Evolutionary conservation across 2,329 filamentous ascomycete species (phyloP).

Genomic region (Rhynchosporium agropyri): DNA sequence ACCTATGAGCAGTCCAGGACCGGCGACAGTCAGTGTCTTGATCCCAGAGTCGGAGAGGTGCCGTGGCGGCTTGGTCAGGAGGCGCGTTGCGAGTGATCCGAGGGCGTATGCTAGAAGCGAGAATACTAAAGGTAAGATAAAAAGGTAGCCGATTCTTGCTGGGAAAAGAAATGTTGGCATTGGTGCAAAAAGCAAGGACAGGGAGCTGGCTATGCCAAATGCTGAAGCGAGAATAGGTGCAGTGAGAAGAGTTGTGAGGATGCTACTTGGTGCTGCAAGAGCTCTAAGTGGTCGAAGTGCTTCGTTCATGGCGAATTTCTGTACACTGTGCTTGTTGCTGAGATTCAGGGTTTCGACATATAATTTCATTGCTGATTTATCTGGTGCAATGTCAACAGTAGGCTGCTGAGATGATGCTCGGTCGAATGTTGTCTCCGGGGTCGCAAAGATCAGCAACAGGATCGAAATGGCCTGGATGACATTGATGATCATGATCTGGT

Average conservation of each 20-base stretch:
- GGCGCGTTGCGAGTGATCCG: slow-evolving; percentile 20
- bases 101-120: slow-evolving; percentile 28
- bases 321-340: slow-evolving; percentile 25
- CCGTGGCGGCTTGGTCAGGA: slow-evolving; percentile 19
- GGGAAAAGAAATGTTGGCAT: slow-evolving; percentile 49
- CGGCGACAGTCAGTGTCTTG: slow-evolving; percentile 10
- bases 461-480: slow-evolving; percentile 52
- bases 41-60: slow-evolving; percentile 17
- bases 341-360: slow-evolving; percentile 30
- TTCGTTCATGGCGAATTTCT: slow-evolving; percentile 35
- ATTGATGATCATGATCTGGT: slow-evolving; percentile 56
- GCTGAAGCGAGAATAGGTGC: slow-evolving; percentile 51
- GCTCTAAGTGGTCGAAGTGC: slow-evolving; percentile 49
- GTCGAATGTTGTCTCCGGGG: slow-evolving; percentile 57
- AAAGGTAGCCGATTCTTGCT: slow-evolving; percentile 46
- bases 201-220: slow-evolving; percentile 50
- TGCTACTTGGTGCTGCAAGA: slow-evolving; percentile 52
- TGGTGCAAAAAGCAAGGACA: slow-evolving; percentile 52
- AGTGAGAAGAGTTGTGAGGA: slow-evolving; percentile 50
- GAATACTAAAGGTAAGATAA: slow-evolving; percentile 43
- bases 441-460: slow-evolving; percentile 51
- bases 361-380: slow-evolving; percentile 21
- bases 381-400: neutral
- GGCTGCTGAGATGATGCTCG: slow-evolving; percentile 40
- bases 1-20: slow-evolving; percentile 26